Evolutionary conservation across 2,329 filamentous ascomycete genomes (phyloP), one percentile per base, ranked within the genome.

Genomic region (Sporothrix sp.): DNA sequence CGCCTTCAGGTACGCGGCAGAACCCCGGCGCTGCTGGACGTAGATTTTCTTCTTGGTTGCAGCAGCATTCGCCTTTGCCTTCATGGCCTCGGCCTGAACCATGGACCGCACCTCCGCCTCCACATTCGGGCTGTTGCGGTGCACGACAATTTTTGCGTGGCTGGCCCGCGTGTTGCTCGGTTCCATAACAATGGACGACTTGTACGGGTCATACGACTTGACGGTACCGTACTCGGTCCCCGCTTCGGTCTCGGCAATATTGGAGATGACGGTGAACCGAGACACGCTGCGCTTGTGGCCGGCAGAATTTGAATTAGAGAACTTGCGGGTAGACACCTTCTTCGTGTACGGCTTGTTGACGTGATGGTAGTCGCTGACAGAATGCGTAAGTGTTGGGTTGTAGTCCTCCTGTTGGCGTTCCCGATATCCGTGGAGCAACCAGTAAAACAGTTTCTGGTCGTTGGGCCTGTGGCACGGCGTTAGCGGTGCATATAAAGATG

Each of bases 381-480:
- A 95, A 62, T 93, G 85, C n/a, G 79, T 79, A 50, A 96, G 71
- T 20, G 85, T 78, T 27, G 82, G 81, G 53, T 84, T 84, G 62
- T 93, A 97, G 61, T 95, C 87, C 63, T 97, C 90, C 2, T 95
- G 67, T 58, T 93, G 84, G 55, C 87, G 82, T 56, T 95, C 82
- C 39, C 87, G 79, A 64, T 95, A 94, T 64, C 84, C 85, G 57
- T 84, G 69, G 7, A 98, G 75, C 18, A 94, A 77, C 66, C 82
- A 85, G 66, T 97, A 98, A 66, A 97, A 96, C 58, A 91, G 76
- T 62, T 95, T 95, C 63, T 96, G 89, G 50, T 95, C 87, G 57
- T 95, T 97, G 4, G 79, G 73, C 56, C 85, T 91, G 28, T 0
- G 3, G 18, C 21, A 11, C 9, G 18, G 6, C 8, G 37, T 40